These are phyloP conservation scores for Hyaloperonospora brassicae DNA, from an alignment of 352 stramenopile species.

Conservation along the genomic window DNA sequence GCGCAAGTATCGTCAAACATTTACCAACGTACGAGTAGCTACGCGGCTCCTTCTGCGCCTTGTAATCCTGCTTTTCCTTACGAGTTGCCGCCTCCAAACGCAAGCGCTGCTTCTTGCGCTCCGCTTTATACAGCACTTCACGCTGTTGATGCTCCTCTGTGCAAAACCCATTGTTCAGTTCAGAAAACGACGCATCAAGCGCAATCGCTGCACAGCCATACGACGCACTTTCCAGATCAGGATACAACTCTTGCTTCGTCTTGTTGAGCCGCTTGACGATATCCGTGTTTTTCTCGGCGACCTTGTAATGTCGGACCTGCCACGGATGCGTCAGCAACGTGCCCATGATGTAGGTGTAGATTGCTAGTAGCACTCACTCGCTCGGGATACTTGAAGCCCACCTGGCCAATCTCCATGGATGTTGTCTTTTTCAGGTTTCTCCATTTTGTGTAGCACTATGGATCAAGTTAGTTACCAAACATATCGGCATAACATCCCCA, in stretches of 20 bases:
- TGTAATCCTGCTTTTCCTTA: slow-evolving; percentile 50
- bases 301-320: slow-evolving; percentile 61
- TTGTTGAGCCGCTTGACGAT: slow-evolving; percentile 85
- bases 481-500: background rate
- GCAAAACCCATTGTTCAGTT: background rate
- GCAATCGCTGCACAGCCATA: slow-evolving; percentile 2
- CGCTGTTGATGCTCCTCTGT: slow-evolving; percentile 56
- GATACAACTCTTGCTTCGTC: slow-evolving; percentile 70
- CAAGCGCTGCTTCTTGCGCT: slow-evolving; percentile 63
- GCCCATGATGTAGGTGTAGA: too few relatives aligned
- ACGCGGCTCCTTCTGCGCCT: slow-evolving; percentile 66
- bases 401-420: slow-evolving; percentile 88
- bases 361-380: slow-evolving; percentile 26
- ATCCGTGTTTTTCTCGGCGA: slow-evolving; percentile 79
- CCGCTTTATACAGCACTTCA: slow-evolving; percentile 60
- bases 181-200: slow-evolving; percentile 5
- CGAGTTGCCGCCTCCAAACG: slow-evolving; percentile 41
- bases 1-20: background rate
- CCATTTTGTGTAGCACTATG: slow-evolving; percentile 89
- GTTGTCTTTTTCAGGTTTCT: slow-evolving; percentile 88
- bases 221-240: slow-evolving; percentile 62
- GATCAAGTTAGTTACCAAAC: background rate
- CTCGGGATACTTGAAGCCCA: slow-evolving; percentile 73
- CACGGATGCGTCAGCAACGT: background rate
- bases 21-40: slow-evolving; percentile 61